phyloP scores from a whole-genome alignment of 2,329 filamentous ascomycete genomes.

The Biscogniauxia mediterranea region DNA sequence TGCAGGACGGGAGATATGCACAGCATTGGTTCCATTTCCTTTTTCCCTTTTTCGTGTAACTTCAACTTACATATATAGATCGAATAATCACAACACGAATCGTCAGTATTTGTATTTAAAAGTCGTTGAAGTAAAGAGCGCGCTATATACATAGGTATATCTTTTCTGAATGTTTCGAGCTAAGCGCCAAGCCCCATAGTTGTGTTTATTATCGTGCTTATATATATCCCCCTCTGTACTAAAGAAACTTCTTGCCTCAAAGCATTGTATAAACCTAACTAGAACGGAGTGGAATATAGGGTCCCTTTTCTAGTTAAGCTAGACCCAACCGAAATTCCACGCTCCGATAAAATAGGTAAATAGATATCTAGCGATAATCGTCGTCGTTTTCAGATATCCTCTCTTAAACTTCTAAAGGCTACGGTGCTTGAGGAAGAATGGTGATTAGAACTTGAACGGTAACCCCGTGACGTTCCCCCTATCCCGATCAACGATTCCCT shows the following conservation, averaged over 20 bases:
- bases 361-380: neutral
- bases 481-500: constrained; percentile 25
- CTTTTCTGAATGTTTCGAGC: neutral
- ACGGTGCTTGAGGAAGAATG: constrained; percentile 27
- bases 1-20: too few species aligned
- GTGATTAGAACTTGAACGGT: constrained; percentile 24
- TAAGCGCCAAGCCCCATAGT: neutral
- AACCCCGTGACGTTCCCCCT: constrained; percentile 16
- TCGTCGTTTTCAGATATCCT: constrained; percentile 1
- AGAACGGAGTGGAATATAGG: neutral
- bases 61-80: too few species aligned
- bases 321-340: neutral
- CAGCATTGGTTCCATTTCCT: too few species aligned
- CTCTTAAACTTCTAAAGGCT: constrained; percentile 8
- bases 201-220: neutral
- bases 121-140: too few species aligned
- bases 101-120: too few species aligned
- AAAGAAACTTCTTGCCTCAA: neutral
- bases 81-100: too few species aligned
- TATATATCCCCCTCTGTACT: neutral
- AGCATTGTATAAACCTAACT: neutral
- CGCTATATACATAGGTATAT: too few species aligned
- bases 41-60: too few species aligned
- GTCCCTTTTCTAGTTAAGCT: neutral
- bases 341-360: neutral